phyloP scores from a whole-genome alignment of 129 eudicot species.

The Flaveria bidentis region DNA sequence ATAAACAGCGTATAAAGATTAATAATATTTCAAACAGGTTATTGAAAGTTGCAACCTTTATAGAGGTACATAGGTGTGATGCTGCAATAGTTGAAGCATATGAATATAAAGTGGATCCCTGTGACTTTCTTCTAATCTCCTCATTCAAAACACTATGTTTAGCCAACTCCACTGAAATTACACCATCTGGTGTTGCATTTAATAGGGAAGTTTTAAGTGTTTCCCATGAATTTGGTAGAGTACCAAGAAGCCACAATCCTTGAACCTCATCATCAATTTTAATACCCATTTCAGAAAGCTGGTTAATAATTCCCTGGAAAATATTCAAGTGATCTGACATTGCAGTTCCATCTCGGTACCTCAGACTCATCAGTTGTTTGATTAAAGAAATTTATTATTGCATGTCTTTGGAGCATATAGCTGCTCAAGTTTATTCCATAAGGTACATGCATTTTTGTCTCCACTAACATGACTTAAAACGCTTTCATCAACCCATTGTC shows the following conservation, averaged over 20 bases:
- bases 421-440: conserved; percentile 1
- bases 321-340: conserved; percentile 2
- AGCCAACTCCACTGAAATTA: neutral
- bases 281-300: conserved; percentile 2
- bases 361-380: conserved; percentile 3
- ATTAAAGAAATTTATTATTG: neutral
- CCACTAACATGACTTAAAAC: neutral
- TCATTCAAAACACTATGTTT: neutral
- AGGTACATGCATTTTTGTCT: neutral
- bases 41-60: conserved; percentile 45
- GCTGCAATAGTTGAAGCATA: conserved; percentile 26
- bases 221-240: conserved; percentile 11
- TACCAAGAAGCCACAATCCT: conserved; percentile 16
- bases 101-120: neutral
- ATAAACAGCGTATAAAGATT: neutral
- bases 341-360: conserved; percentile 17
- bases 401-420: neutral
- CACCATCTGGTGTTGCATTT: conserved; percentile 3
- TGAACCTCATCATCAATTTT: conserved; percentile 5
- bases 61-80: conserved; percentile 55
- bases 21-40: neutral
- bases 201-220: neutral
- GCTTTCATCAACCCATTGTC: conserved; percentile 9
- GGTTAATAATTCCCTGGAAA: neutral
- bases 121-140: conserved; percentile 15